These are phyloP conservation scores for Myriosclerotinia curreyana DNA, from an alignment of 2,329 filamentous ascomycete species.

Conservation along the genomic window DNA sequence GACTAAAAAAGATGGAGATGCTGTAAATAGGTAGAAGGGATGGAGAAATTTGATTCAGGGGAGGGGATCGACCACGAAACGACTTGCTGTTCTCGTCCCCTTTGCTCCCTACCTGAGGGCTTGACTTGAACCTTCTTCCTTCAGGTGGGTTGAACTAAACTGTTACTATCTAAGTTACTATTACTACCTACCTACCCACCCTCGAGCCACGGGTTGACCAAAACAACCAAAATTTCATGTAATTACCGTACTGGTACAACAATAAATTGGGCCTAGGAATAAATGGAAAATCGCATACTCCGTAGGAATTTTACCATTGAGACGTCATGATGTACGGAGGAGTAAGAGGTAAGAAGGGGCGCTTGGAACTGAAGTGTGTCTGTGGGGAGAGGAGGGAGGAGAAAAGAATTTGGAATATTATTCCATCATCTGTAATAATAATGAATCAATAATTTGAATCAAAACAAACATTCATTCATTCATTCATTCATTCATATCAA, in stretches of 20 bases:
- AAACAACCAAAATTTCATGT: background rate
- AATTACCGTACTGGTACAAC: too few relatives aligned
- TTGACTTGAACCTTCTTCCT: too few relatives aligned
- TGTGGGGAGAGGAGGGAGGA: background rate
- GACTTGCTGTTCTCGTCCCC: too few relatives aligned
- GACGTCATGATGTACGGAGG: background rate
- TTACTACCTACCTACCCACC: background rate
- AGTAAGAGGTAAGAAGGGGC: too few relatives aligned
- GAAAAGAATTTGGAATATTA: background rate
- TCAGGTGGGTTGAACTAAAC: too few relatives aligned
- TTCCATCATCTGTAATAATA: too few relatives aligned
- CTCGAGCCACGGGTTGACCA: slow-evolving; percentile 6
- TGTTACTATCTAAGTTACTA: too few relatives aligned
- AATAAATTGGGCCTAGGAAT: slow-evolving; percentile 6
- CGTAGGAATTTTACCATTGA: background rate
- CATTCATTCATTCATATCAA: background rate
- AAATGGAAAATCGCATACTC: background rate
- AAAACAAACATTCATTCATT: background rate
- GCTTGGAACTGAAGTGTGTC: background rate
- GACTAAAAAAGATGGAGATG: background rate
- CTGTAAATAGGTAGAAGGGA: background rate
- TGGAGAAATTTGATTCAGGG: background rate
- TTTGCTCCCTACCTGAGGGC: too few relatives aligned
- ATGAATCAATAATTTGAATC: too few relatives aligned
- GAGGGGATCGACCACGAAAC: background rate